Evolutionary conservation across 2,329 filamentous ascomycete species (phyloP), one percentile per base, ranked within the genome.

Genomic region (Onygenales sp.): DNA sequence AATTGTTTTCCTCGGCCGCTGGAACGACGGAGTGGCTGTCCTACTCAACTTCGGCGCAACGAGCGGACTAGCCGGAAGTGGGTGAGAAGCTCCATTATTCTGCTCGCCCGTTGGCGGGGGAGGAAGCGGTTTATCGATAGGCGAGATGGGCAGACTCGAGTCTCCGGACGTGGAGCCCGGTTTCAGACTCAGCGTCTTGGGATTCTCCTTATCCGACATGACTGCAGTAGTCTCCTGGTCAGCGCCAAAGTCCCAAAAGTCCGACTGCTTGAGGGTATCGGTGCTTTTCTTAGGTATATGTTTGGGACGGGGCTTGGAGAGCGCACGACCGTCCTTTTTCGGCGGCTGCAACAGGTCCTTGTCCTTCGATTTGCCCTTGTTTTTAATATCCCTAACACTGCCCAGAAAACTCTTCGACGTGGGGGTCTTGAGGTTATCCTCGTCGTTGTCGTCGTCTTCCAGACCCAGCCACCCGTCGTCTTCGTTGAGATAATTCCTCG

Each of bases 1-100:
- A 2, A 91, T 75, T 70, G 85, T 88, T 66, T 87, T 90, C 70
- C 80, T 87, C n/a, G 64, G 63, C 52, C 70, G 64, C 21, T 66
- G 62, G 45, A 66, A 66, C 9, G 67, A 62, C 42, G 55, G 42
- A 51, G 42, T 51, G 5, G 36, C 31, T 6, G 36, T 49, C 17
- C 36, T 39, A 6, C 17, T n/a, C 21, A 31, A 36, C 21, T 49
- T 49, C 6, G 21, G 36, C 7, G 7, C 17, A 13, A 40, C 9
- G 6, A 40, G 36, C 10, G 46, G 46, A 11, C 46, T 49, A 17
- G n/a, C 46, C 10, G 63, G 59, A 36, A 56, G 49, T 33, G 54
- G 51, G 31, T 58, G 46, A 49, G 21, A 39, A 14, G 14, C 10
- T 11, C 36, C 46, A 13, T 27, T 21, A 57, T 51, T 61, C 58